These are phyloP conservation scores for Immersiporthe knoxdaviesiana DNA, from an alignment of 2,329 filamentous ascomycete species.

Conservation along the genomic window DNA sequence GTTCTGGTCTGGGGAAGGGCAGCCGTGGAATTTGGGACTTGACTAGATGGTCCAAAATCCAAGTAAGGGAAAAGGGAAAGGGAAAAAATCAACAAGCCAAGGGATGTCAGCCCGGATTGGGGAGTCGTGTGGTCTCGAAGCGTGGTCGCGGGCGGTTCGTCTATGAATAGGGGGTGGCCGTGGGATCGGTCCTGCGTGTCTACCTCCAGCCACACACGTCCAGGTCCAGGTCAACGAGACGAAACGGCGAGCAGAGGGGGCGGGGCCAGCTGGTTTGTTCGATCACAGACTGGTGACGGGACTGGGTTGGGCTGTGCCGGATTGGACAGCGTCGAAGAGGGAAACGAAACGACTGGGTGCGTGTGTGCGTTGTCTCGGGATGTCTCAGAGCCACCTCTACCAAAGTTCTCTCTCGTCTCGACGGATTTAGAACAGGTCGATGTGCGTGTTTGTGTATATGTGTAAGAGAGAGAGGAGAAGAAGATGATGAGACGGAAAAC, in stretches of 20 bases:
- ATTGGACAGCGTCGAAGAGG: slow-evolving; percentile 3
- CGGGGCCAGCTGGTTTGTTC: not conserved
- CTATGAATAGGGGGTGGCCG: slow-evolving; percentile 15
- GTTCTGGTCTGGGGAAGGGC: slow-evolving; percentile 12
- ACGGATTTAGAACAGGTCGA: slow-evolving; percentile 4
- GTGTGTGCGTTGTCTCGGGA: slow-evolving; percentile 13
- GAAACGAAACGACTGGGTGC: slow-evolving; percentile 16
- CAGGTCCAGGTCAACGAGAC: slow-evolving; percentile 7
- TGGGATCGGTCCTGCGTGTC: slow-evolving; percentile 8
- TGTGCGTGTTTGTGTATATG: slow-evolving; percentile 1
- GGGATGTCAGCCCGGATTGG: slow-evolving; percentile 15
- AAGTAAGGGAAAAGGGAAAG: slow-evolving; percentile 17
- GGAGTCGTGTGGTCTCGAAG: not conserved
- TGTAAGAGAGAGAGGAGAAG: slow-evolving; percentile 4
- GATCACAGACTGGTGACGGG: not conserved
- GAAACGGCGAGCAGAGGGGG: not conserved
- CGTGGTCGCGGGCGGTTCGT: slow-evolving; percentile 5
- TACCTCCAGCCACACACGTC: slow-evolving; percentile 9
- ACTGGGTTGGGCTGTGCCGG: not conserved
- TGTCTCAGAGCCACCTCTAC: slow-evolving; percentile 15
- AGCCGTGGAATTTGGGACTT: slow-evolving; percentile 21
- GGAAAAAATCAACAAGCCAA: slow-evolving; percentile 16
- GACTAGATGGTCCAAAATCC: slow-evolving; percentile 19
- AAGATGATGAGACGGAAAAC: slow-evolving; percentile 2
- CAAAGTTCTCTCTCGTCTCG: slow-evolving; percentile 7